Evolutionary conservation across 345 rosid genomes (phyloP), one percentile per base, ranked within the genome.

Genomic region (Pugionium dolabratum): DNA sequence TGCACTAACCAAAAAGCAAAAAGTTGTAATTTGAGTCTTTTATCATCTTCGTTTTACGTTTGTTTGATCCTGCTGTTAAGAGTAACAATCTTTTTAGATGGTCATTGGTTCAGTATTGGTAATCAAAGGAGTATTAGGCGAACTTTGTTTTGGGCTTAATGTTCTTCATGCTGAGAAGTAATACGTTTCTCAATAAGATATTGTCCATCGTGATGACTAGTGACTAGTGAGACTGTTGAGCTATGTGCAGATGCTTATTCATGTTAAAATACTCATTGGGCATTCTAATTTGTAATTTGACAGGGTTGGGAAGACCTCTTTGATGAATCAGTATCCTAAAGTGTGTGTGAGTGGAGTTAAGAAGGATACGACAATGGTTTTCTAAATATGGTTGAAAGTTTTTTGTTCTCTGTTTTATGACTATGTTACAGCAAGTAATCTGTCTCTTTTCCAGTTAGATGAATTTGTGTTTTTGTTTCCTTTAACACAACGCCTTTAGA

Each of bases 221-320:
- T n/a, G 27, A 9, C 18, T 18, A 18, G 18, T 18, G 18, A 18
- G 35, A 36, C 37, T 58, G 28, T 58, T 6, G 37, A 18, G 18
- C 18, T 18, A 18, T 18, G 18, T 18, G 18, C 18, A 18, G 18
- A 1, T 47, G n/a, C 50, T 33, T 34, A 51, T 50, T 30, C 32
- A 26, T 49, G 59, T 10, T 7, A 7, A 30, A 36, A 58, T 18
- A 18, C 36, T 68, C 4, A 43, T 40, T 35, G 7, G 28, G n/a
- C 1, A 54, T 4, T 33, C 26, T 4, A 30, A 30, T 4, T 45
- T 70, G 28, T 71, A 1, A 10, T 72, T 67, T 53, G 75, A 54
- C 81, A 93, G 98, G 85, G 98, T 93, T 7, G 96, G 98, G 62
- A 90, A 88, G 87, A 93, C 96, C 28, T 93, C 96, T 6, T 80